A percentile compares a stretch with the other conserved stretches of the same genome.
Conservation (phyloP, 352 stramenopile species). For the Pythium dissimile region DNA sequence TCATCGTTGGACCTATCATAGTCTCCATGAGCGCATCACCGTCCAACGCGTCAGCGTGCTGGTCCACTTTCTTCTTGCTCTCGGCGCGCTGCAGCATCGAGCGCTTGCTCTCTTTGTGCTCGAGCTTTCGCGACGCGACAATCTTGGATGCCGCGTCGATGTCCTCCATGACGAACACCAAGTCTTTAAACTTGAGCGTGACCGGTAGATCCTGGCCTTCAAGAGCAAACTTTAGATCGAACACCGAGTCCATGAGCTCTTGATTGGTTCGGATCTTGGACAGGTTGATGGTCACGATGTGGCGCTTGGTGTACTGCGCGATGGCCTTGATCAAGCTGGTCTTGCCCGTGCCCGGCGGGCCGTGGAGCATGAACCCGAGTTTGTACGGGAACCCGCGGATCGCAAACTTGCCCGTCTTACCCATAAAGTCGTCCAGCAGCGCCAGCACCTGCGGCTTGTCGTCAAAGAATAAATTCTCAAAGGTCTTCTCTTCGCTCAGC, state of each 20-base stretch:
- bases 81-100: background rate
- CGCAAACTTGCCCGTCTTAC: constrained; percentile 63
- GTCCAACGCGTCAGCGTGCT: background rate
- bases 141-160: constrained; percentile 59
- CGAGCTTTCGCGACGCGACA: constrained; percentile 21
- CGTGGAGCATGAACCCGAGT: constrained; percentile 76
- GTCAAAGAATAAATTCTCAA: constrained; percentile 77
- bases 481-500: constrained; percentile 78
- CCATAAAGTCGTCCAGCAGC: constrained; percentile 60
- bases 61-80: constrained; percentile 6
- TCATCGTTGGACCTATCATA: background rate
- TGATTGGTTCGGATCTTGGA: constrained; percentile 63
- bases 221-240: constrained; percentile 47
- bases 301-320: constrained; percentile 56
- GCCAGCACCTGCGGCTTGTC: constrained; percentile 61
- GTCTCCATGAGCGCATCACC: background rate
- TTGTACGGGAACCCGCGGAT: constrained; percentile 86
- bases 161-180: constrained; percentile 80
- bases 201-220: constrained; percentile 41
- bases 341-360: constrained; percentile 81
- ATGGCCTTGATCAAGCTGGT: constrained; percentile 84
- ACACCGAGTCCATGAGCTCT: constrained; percentile 55
- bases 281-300: constrained; percentile 61
- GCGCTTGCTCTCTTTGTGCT: background rate
- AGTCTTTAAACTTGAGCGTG: constrained; percentile 49